Evolutionary conservation across 2,329 filamentous ascomycete species (phyloP).

Genomic region (Cryphonectria nitschkei): DNA sequence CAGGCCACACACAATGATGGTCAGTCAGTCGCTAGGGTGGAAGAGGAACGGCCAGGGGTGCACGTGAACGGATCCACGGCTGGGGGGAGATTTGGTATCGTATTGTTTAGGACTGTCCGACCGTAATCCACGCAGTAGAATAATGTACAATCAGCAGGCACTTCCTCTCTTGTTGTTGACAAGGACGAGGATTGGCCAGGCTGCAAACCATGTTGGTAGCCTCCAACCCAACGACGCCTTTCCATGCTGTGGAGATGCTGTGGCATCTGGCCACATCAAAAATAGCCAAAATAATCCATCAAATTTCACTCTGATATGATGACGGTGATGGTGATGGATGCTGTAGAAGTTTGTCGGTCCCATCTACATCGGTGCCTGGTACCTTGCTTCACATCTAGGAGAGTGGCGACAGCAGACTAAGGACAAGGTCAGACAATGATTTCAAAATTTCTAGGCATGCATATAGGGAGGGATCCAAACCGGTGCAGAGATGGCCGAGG

Average conservation of each 20-base stretch:
- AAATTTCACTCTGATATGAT: background rate
- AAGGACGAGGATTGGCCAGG: background rate
- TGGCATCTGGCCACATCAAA: constrained; percentile 8
- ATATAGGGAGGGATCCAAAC: constrained; percentile 10
- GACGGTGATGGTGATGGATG: background rate
- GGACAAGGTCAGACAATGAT: constrained; percentile 24
- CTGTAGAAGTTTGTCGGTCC: background rate
- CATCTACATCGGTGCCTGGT: constrained; percentile 12
- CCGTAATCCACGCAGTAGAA: constrained; percentile 17
- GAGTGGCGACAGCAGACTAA: constrained; percentile 49
- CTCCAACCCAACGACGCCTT: constrained; percentile 18
- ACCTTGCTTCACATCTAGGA: constrained; percentile 48
- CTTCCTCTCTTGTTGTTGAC: constrained; percentile 2
- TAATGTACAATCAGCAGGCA: constrained; percentile 24
- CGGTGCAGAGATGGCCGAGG: constrained; percentile 69
- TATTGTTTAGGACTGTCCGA: constrained; percentile 23
- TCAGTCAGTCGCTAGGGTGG: no score
- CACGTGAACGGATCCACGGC: constrained; percentile 3
- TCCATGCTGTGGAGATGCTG: constrained; percentile 19
- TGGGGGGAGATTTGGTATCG: constrained; percentile 15
- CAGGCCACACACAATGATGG: background rate
- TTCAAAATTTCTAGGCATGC: background rate
- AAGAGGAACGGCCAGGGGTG: background rate
- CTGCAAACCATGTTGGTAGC: constrained; percentile 7
- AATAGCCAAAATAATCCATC: background rate